Conservation (phyloP, 2,329 filamentous ascomycete genomes). For the Colletotrichum trifolii region DNA sequence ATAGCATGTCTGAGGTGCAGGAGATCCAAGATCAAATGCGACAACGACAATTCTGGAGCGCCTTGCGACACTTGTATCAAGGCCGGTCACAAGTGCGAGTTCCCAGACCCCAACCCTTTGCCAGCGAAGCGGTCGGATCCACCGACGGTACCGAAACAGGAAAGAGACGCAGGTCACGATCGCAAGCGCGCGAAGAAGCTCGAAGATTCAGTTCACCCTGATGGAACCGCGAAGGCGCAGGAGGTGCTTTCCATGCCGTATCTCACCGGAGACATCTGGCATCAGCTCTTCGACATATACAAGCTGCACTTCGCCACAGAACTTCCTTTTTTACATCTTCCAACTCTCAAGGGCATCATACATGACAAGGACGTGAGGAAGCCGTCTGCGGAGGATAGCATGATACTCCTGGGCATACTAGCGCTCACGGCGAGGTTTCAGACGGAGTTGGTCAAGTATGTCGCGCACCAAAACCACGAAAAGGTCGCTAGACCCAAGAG, state of each 20-base stretch:
- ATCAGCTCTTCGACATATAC: conserved; percentile 76
- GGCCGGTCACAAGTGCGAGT: conserved; percentile 77
- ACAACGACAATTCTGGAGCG: conserved; percentile 70
- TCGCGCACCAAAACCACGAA: conserved; percentile 52
- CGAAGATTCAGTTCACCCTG: conserved; percentile 54
- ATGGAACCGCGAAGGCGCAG: conserved; percentile 56
- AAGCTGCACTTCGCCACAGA: conserved; percentile 78
- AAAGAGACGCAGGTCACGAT: conserved; percentile 57
- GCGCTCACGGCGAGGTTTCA: conserved; percentile 78
- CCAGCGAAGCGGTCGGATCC: conserved; percentile 57
- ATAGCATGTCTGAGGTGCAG: conserved; percentile 83
- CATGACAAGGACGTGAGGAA: conserved; percentile 51
- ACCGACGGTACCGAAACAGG: conserved; percentile 50
- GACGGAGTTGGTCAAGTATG: conserved; percentile 65
- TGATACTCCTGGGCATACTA: conserved; percentile 74
- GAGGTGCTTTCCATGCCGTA: conserved; percentile 72
- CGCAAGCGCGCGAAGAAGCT: conserved; percentile 60
- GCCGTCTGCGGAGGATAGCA: conserved; percentile 59
- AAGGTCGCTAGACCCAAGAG: conserved; percentile 46
- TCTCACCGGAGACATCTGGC: conserved; percentile 74
- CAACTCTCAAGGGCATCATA: conserved; percentile 68
- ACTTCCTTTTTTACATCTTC: conserved; percentile 76
- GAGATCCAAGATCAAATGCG: conserved; percentile 87
- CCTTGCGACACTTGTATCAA: conserved; percentile 80
- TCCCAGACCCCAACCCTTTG: conserved; percentile 60